Percentiles rank a stretch among this genome's conserved stretches.
These are phyloP conservation scores for Gossypium herbaceum DNA, from an alignment of 345 rosid genomes.

Conservation along the genomic window DNA sequence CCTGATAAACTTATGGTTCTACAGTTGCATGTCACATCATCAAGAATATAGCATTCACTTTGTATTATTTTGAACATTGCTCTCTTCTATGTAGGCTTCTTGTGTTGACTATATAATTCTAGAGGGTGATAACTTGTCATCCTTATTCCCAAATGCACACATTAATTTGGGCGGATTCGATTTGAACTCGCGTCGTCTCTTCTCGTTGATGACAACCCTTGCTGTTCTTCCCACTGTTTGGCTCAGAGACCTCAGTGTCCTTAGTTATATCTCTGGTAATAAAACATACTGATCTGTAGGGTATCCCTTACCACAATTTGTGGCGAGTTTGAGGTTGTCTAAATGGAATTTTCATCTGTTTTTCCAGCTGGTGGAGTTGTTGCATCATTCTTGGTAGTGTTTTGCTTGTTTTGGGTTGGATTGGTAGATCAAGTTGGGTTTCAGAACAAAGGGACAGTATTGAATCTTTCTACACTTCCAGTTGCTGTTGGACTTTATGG, in stretches of 20 bases:
- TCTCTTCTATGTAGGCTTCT: slow-evolving; percentile 53
- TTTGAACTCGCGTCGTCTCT: slow-evolving; percentile 53
- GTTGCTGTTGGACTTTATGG: slow-evolving; percentile 99
- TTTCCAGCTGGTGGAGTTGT: slow-evolving; percentile 89
- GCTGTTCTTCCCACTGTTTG: slow-evolving; percentile 85
- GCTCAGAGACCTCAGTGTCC: slow-evolving; percentile 82
- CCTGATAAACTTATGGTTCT: too few relatives aligned
- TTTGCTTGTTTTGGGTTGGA: slow-evolving; percentile 91
- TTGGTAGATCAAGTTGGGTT: slow-evolving; percentile 69
- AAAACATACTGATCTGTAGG: not conserved
- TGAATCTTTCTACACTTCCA: slow-evolving; percentile 70
- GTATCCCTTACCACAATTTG: not conserved
- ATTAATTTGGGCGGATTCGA: slow-evolving; percentile 53
- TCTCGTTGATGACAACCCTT: slow-evolving; percentile 61
- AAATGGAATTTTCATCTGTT: not conserved
- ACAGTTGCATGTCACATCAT: too few relatives aligned
- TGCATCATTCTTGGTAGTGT: slow-evolving; percentile 73
- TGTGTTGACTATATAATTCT: slow-evolving; percentile 88
- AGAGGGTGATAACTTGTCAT: slow-evolving; percentile 83
- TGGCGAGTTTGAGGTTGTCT: slow-evolving; percentile 12
- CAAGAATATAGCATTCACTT: too few relatives aligned
- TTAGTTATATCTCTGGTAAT: slow-evolving; percentile 87
- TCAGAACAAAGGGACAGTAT: slow-evolving; percentile 58
- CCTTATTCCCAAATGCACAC: slow-evolving; percentile 74
- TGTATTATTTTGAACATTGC: not conserved